Percentiles rank a stretch among this genome's conserved stretches.
Conservation (phyloP, 345 rosid species). For the Aquilaria sinensis region DNA sequence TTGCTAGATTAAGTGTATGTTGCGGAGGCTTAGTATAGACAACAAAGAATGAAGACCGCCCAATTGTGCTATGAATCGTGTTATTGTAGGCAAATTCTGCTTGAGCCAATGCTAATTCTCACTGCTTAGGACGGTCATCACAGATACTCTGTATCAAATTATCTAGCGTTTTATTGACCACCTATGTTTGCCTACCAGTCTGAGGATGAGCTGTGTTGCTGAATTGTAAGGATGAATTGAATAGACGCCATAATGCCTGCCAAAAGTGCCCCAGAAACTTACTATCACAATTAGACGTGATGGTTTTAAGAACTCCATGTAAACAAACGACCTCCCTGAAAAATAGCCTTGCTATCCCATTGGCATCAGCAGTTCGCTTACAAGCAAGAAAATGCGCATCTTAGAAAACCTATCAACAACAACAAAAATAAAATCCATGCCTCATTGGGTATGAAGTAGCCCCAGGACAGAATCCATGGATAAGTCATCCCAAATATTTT, state of each 20-base stretch:
- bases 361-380: too few relatives aligned
- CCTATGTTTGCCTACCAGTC: neutral
- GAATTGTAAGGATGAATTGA: neutral
- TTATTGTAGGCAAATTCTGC: too few relatives aligned
- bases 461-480: too few relatives aligned
- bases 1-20: neutral
- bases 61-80: neutral
- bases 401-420: too few relatives aligned
- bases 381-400: too few relatives aligned
- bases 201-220: neutral
- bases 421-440: too few relatives aligned
- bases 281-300: neutral
- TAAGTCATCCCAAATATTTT: too few relatives aligned
- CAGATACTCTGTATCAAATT: neutral
- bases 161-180: neutral
- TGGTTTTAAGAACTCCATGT: too few relatives aligned
- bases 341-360: too few relatives aligned
- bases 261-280: neutral
- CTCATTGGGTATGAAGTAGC: too few relatives aligned
- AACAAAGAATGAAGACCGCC: neutral
- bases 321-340: too few relatives aligned
- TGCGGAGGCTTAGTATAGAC: neutral
- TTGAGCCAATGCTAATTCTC: neutral
- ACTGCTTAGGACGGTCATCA: neutral
- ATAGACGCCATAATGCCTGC: neutral